Percentiles rank a stretch among this genome's conserved stretches.
Conservation (phyloP, 2,329 filamentous ascomycete genomes). For the Chaetomium globosum region DNA sequence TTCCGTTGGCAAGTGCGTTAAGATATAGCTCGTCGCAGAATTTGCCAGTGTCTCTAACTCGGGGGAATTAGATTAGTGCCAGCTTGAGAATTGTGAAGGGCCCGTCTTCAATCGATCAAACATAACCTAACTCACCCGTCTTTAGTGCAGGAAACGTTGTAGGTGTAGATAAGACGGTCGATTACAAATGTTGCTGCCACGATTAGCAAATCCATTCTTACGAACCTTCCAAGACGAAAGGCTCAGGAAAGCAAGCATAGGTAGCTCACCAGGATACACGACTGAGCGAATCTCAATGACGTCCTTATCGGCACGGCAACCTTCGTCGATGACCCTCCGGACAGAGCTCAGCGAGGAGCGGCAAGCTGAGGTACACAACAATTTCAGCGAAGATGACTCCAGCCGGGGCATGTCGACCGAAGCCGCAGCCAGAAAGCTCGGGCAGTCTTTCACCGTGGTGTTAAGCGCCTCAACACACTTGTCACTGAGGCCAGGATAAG, state of each 20-base stretch:
- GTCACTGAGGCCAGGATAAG: background rate
- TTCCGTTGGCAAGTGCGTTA: background rate
- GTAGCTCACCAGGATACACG: background rate
- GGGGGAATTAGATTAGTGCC: background rate
- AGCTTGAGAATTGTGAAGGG: background rate
- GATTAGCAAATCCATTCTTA: background rate
- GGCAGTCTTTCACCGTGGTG: background rate
- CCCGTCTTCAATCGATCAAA: background rate
- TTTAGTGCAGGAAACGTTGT: background rate
- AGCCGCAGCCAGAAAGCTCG: background rate
- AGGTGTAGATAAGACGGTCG: background rate
- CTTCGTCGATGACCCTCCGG: background rate
- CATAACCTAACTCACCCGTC: background rate
- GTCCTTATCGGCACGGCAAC: background rate
- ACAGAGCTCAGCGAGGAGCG: background rate
- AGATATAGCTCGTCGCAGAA: constrained; percentile 1
- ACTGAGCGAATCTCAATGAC: background rate
- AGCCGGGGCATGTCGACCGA: background rate
- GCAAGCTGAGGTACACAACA: background rate
- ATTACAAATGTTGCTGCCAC: background rate
- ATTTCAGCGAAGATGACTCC: background rate
- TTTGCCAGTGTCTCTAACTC: background rate
- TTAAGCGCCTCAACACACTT: background rate
- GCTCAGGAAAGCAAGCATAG: background rate
- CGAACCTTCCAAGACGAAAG: background rate